phyloP scores from a whole-genome alignment of 2,329 filamentous ascomycete species.

The Diaporthe amygdali region DNA sequence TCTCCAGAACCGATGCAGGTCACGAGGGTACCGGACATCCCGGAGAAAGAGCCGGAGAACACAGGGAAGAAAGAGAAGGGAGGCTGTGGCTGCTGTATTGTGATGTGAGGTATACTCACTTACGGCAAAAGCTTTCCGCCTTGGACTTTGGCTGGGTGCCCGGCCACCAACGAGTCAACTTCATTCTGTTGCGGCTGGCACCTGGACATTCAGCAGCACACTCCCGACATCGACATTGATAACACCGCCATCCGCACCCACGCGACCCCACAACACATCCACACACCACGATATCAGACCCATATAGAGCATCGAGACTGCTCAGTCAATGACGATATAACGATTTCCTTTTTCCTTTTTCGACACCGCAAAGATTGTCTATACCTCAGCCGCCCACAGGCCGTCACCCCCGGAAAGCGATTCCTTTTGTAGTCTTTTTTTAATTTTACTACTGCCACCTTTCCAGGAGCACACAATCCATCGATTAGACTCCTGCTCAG shows the following conservation, averaged over 20 bases:
- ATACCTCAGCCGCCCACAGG: conserved; percentile 10
- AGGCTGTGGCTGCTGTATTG: conserved; percentile 73
- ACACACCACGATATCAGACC: conserved; percentile 11
- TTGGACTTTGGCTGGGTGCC: not conserved
- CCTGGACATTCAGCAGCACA: not conserved
- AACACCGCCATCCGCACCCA: not conserved
- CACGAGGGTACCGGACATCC: conserved; percentile 54
- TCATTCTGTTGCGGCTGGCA: not conserved
- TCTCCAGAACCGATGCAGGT: conserved; percentile 38
- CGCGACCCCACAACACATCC: not conserved
- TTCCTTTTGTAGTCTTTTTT: conserved; percentile 24
- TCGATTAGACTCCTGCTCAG: not conserved
- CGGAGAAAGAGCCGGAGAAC: conserved; percentile 55
- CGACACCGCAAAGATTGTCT: conserved; percentile 1
- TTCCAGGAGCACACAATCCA: not conserved
- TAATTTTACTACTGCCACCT: conserved; percentile 15
- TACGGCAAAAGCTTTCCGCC: not conserved
- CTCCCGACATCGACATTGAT: not conserved
- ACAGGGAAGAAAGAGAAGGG: conserved; percentile 60
- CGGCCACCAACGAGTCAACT: not conserved
- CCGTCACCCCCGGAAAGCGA: conserved; percentile 11
- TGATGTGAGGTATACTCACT: conserved; percentile 65
- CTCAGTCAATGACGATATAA: conserved; percentile 23
- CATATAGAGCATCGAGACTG: conserved; percentile 17
- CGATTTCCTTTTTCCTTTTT: conserved; percentile 17